These are phyloP conservation scores for Paramecium sonneborni DNA, from an alignment of 73 alveolate species.

Conservation along the genomic window DNA sequence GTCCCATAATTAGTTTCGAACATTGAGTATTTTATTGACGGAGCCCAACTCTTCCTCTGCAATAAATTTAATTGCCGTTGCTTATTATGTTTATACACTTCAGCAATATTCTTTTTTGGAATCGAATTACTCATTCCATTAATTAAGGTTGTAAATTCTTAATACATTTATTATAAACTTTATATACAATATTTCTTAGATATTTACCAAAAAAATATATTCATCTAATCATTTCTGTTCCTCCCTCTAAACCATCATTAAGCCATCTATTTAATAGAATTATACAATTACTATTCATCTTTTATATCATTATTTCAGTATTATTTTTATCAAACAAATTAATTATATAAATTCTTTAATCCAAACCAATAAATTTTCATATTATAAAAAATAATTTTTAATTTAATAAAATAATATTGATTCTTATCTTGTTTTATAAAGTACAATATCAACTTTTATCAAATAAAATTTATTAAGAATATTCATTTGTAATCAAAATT, in stretches of 20 bases:
- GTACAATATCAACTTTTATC: too few species aligned
- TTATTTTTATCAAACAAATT: too few species aligned
- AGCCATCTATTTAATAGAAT: too few species aligned
- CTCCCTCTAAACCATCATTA: neutral
- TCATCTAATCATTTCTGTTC: neutral
- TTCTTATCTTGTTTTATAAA: too few species aligned
- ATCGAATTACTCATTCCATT: neutral
- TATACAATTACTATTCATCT: too few species aligned
- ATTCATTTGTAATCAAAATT: too few species aligned
- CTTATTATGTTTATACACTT: neutral
- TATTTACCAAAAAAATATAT: neutral
- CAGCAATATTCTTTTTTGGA: slow-evolving; percentile 29
- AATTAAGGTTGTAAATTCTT: slow-evolving; percentile 36
- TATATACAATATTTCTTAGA: neutral
- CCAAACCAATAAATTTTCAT: too few species aligned
- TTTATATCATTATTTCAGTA: too few species aligned
- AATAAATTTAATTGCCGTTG: neutral
- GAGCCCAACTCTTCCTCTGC: slow-evolving; percentile 25
- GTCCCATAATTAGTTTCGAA: slow-evolving; percentile 28
- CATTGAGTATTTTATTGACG: slow-evolving; percentile 51
- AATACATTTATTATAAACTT: neutral
- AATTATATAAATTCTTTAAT: too few species aligned
- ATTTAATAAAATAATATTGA: too few species aligned
- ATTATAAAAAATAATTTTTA: too few species aligned
- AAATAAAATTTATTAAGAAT: too few species aligned